Percentiles rank a stretch among this genome's conserved stretches.
Conservation (phyloP, 208 protist species). For the Porcisia deanei region DNA sequence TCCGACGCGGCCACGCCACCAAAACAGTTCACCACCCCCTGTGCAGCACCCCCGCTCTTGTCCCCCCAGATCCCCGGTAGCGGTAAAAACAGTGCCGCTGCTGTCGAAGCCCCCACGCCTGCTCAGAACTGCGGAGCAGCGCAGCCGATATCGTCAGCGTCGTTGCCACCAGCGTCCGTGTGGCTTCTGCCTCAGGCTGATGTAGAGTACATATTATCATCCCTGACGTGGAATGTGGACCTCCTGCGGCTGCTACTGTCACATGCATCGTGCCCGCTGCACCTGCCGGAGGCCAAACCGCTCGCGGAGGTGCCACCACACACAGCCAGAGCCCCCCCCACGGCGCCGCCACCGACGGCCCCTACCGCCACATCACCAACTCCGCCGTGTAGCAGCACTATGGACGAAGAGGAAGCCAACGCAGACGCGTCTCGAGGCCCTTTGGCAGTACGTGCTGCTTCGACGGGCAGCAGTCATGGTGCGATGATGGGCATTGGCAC, state of each 20-base stretch:
- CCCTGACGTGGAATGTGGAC: slow-evolving; percentile 72
- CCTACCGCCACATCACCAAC: background rate
- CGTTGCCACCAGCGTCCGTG: slow-evolving; percentile 4
- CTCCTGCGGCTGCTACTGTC: slow-evolving; percentile 56
- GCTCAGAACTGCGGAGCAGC: background rate
- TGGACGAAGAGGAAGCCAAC: slow-evolving; percentile 1
- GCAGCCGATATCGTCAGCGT: background rate
- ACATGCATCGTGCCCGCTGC: slow-evolving; percentile 48
- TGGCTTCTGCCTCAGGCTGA: slow-evolving; percentile 45
- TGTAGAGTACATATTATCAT: slow-evolving; percentile 54
- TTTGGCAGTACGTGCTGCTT: background rate
- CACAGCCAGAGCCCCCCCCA: background rate
- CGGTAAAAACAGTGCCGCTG: background rate
- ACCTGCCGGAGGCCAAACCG: slow-evolving; percentile 10
- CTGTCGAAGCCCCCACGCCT: background rate
- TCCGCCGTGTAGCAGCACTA: background rate
- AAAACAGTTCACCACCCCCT: background rate
- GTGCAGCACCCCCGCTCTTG: background rate
- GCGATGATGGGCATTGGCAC: background rate
- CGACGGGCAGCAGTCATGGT: background rate
- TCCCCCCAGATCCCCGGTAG: background rate
- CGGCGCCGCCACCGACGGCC: background rate
- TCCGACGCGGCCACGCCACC: background rate
- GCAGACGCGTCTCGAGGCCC: background rate
- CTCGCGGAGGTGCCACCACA: background rate